phyloP scores from a whole-genome alignment of 805 yeast species.

The Sungouiozyma intestinalis region DNA sequence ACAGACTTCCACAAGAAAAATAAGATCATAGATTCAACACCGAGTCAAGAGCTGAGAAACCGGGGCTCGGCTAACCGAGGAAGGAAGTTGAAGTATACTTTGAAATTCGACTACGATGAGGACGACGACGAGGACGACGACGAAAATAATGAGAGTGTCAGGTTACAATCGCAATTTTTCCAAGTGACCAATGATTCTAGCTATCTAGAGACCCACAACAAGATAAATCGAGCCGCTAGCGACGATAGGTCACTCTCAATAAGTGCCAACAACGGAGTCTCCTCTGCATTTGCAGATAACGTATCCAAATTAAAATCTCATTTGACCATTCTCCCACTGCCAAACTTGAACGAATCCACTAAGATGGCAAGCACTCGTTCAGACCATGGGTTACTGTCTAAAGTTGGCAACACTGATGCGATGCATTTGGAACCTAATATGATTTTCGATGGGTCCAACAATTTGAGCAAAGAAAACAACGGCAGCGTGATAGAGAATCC shows the following conservation, averaged over 20 bases:
- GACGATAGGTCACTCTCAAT: not conserved
- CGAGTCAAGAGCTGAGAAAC: not conserved
- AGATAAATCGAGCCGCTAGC: not conserved
- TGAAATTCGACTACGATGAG: conserved; percentile 26
- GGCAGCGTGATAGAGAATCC: not conserved
- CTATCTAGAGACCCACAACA: not conserved
- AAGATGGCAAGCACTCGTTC: conserved; percentile 7
- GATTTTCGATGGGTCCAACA: conserved; percentile 1
- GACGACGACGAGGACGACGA: conserved; percentile 26
- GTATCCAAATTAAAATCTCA: conserved; percentile 12
- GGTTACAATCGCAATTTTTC: conserved; percentile 17
- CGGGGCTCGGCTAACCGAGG: not conserved
- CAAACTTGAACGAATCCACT: conserved; percentile 4
- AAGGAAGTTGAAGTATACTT: conserved; percentile 11
- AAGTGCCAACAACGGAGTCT: not conserved
- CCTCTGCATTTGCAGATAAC: not conserved
- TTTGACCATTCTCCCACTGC: conserved; percentile 8
- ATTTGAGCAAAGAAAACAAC: not conserved
- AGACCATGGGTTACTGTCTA: not conserved
- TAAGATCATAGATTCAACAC: not conserved
- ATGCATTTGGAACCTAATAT: conserved; percentile 2
- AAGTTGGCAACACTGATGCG: not conserved
- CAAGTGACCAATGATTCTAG: conserved; percentile 9
- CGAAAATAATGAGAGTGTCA: conserved; percentile 10
- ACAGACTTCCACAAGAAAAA: not conserved